Conservation (phyloP, 2,329 filamentous ascomycete genomes). For the Triangularia setosa region DNA sequence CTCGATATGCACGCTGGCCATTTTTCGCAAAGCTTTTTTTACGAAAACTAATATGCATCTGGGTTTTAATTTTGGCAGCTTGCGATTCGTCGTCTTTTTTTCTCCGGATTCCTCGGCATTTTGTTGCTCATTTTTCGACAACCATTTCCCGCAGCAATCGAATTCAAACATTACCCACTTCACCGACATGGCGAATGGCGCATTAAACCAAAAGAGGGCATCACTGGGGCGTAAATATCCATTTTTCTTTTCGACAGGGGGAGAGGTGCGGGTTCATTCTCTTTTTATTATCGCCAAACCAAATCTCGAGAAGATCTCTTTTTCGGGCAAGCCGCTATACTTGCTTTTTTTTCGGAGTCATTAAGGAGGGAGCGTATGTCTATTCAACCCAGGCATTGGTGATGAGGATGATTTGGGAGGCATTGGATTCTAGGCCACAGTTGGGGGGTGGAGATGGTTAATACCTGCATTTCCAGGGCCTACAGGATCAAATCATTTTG, state of each 20-base stretch:
- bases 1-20: constrained; percentile 18
- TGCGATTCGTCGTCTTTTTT: constrained; percentile 29
- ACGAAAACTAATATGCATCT: constrained; percentile 20
- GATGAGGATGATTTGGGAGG: neutral
- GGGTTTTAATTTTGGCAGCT: constrained; percentile 26
- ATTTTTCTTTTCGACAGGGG: constrained; percentile 11
- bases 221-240: constrained; percentile 28
- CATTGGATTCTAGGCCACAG: neutral
- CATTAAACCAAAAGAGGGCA: constrained; percentile 36
- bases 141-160: constrained; percentile 14
- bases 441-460: neutral
- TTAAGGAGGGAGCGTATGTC: neutral
- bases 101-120: constrained; percentile 17
- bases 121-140: constrained; percentile 25
- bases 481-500: neutral
- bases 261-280: constrained; percentile 8
- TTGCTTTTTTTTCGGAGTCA: constrained; percentile 3
- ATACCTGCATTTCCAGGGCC: neutral
- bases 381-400: constrained; percentile 9
- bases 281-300: constrained; percentile 8
- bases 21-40: constrained; percentile 18
- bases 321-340: constrained; percentile 8
- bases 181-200: constrained; percentile 40
- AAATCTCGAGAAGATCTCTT: constrained; percentile 5
- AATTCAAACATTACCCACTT: constrained; percentile 22